Base-by-base conservation (phyloP, 306 rosid genomes). In the Castanea crenata region DNA sequence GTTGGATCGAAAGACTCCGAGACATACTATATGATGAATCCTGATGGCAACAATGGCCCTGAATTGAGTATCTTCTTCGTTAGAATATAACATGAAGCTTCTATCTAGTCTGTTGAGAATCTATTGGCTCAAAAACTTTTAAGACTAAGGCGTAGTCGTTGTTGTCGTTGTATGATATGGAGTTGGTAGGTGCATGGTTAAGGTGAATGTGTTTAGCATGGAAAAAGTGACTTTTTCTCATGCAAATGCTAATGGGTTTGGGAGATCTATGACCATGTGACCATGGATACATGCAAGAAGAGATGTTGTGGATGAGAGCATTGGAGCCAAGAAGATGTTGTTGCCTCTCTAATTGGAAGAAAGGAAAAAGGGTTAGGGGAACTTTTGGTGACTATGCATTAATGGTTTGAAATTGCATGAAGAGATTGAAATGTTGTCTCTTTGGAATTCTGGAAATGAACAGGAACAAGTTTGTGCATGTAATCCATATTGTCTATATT, bases 1-100 rank as follows among this genome's bases (percentile, higher is more conserved):
- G 75, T 88, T 4, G 98, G 97, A 49, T 92, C 98, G 0, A 94
- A 79, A 84, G 98, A 94, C 32, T 92, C 98, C 0, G 98, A 94
- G 78, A 87, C 97, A 8, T 94, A 85, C 55, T 90, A 94, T 15
- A 92, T 94, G 97, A 64, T 88, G 89, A 92, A 89, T 87, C 98
- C 95, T 3, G 94, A 94, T 4, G 91, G 84, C 1, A 90, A 78
- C 44, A 81, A 71, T 46, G 98, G 97, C 0, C 89, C 89, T 61
- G 98, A 94, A 61, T 87, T 94, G 1, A 89, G 86, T 71, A 71
- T 94, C 0, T 94, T 94, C 59, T 89, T 94, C 9, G 94, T 94
- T 34, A 89, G 97, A 75, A 20, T 94, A 27, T 92, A 78, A 91
- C 19, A 62, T 14, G 11, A 29, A 2, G 12, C 12, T 0, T 41